A percentile compares a stretch with the other conserved stretches of the same genome.
These are phyloP conservation scores for Alectoria sarmentosa DNA, from an alignment of 495 filamentous ascomycete species.

Conservation along the genomic window DNA sequence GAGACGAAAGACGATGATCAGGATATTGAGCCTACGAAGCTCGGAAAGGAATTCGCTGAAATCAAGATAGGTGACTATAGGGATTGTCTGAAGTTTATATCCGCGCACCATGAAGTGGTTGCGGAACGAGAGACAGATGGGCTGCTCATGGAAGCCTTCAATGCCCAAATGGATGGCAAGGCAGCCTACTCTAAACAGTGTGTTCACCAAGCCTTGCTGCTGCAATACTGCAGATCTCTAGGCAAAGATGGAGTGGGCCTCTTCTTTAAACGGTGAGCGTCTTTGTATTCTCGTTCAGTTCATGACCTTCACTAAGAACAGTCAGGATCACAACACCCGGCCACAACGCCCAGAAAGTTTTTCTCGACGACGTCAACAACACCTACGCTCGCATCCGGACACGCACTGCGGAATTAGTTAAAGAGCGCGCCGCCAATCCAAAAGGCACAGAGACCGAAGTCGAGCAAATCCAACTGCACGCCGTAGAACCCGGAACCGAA, in stretches of 20 bases:
- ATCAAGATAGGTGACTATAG: slow-evolving; percentile 73
- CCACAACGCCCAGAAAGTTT: slow-evolving; percentile 88
- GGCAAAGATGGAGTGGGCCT: slow-evolving; percentile 81
- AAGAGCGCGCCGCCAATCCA: slow-evolving; percentile 57
- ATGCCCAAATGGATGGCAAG: slow-evolving; percentile 66
- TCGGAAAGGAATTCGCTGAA: slow-evolving; percentile 71
- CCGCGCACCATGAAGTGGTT: slow-evolving; percentile 65
- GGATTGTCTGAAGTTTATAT: slow-evolving; percentile 66
- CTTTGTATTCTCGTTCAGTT: not conserved
- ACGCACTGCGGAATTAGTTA: slow-evolving; percentile 69
- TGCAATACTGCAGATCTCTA: slow-evolving; percentile 90
- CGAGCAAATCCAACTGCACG: slow-evolving; percentile 97
- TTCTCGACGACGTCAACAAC: slow-evolving; percentile 82
- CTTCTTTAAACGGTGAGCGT: slow-evolving; percentile 76
- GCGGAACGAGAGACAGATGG: slow-evolving; percentile 87
- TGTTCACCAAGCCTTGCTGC: slow-evolving; percentile 84
- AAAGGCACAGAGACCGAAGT: slow-evolving; percentile 55
- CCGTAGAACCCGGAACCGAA: slow-evolving; percentile 85
- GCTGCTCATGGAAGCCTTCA: slow-evolving; percentile 84
- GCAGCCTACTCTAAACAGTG: slow-evolving; percentile 76
- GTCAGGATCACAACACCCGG: slow-evolving; percentile 76
- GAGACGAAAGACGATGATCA: slow-evolving; percentile 60
- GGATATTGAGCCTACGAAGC: slow-evolving; percentile 62
- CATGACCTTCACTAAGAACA: slow-evolving; percentile 17
- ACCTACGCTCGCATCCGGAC: slow-evolving; percentile 77